Percentiles rank a stretch among this genome's conserved stretches.
Conservation (phyloP, 1,139 yeast species). For the Candida dubliniensis region DNA sequence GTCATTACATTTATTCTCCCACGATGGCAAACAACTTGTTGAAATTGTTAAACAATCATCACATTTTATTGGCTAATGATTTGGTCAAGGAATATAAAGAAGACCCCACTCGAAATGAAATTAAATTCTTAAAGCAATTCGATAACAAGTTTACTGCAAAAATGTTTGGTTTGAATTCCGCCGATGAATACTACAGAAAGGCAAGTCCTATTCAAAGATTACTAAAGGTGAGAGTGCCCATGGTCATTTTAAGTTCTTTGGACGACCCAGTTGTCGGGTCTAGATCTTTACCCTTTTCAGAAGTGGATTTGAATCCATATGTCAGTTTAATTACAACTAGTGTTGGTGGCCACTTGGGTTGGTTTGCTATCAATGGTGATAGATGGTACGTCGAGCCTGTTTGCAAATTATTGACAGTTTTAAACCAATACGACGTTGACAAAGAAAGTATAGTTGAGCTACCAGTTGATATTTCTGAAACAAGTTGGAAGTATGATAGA, state of each 20-base stretch:
- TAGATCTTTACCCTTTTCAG: slow-evolving; percentile 57
- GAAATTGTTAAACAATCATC: slow-evolving; percentile 45
- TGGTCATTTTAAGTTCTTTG: slow-evolving; percentile 46
- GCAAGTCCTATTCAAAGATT: slow-evolving; percentile 55
- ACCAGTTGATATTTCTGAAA: slow-evolving; percentile 27
- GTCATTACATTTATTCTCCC: slow-evolving; percentile 52
- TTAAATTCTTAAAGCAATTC: slow-evolving; percentile 40
- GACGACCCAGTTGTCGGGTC: slow-evolving; percentile 64
- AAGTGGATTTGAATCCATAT: slow-evolving; percentile 67
- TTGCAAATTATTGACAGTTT: slow-evolving; percentile 33
- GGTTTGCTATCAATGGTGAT: slow-evolving; percentile 49
- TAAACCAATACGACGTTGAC: slow-evolving; percentile 28
- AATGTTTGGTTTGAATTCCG: slow-evolving; percentile 53
- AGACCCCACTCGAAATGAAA: slow-evolving; percentile 36
- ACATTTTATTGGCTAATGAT: slow-evolving; percentile 27
- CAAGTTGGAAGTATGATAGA: slow-evolving; percentile 36
- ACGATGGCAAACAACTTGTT: slow-evolving; percentile 52
- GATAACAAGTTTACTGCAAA: slow-evolving; percentile 55
- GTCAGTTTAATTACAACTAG: slow-evolving; percentile 65
- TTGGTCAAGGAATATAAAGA: slow-evolving; percentile 29
- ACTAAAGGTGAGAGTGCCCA: slow-evolving; percentile 52
- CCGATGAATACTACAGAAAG: slow-evolving; percentile 52
- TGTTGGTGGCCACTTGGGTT: slow-evolving; percentile 82
- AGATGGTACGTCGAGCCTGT: slow-evolving; percentile 56
- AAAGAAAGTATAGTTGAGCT: slow-evolving; percentile 18